These are phyloP conservation scores for Coemansia biformis DNA, from an alignment of 192 early-diverging fungal species.

Conservation along the genomic window DNA sequence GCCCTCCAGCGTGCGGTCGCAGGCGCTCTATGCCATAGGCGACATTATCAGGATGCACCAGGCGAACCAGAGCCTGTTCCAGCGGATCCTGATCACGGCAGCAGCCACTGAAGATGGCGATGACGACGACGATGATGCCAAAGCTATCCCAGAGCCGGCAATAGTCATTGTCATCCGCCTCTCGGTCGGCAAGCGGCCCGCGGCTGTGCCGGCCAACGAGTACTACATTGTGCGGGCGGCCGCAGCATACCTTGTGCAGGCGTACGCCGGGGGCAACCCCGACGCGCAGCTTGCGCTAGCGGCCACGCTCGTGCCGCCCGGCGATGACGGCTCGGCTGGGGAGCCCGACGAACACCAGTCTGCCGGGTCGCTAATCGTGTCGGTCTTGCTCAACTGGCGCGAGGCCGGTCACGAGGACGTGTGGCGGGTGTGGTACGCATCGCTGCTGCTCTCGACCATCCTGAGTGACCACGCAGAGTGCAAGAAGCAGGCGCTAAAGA, in stretches of 20 bases:
- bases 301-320: constrained; percentile 74
- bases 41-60: constrained; percentile 75
- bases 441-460: constrained; percentile 74
- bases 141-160: constrained; percentile 65
- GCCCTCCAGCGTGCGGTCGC: constrained; percentile 69
- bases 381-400: constrained; percentile 73
- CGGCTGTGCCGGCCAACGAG: constrained; percentile 43
- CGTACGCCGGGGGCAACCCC: constrained; percentile 73
- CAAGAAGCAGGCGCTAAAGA: constrained; percentile 71
- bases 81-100: constrained; percentile 63
- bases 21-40: constrained; percentile 80
- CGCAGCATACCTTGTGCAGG: constrained; percentile 76
- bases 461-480: constrained; percentile 66
- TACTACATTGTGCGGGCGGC: constrained; percentile 75
- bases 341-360: constrained; percentile 55
- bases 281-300: constrained; percentile 86
- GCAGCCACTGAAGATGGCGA: constrained; percentile 33
- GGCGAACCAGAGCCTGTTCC: constrained; percentile 72
- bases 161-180: constrained; percentile 75
- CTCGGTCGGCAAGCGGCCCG: constrained; percentile 58
- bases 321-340: constrained; percentile 4
- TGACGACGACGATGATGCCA: constrained; percentile 13
- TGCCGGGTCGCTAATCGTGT: constrained; percentile 82
- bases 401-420: constrained; percentile 61
- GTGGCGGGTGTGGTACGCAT: constrained; percentile 86